Evolutionary conservation across 78 protist genomes (phyloP), one percentile per base, ranked within the genome.

Genomic region (Dictyostelium firmibasis): DNA sequence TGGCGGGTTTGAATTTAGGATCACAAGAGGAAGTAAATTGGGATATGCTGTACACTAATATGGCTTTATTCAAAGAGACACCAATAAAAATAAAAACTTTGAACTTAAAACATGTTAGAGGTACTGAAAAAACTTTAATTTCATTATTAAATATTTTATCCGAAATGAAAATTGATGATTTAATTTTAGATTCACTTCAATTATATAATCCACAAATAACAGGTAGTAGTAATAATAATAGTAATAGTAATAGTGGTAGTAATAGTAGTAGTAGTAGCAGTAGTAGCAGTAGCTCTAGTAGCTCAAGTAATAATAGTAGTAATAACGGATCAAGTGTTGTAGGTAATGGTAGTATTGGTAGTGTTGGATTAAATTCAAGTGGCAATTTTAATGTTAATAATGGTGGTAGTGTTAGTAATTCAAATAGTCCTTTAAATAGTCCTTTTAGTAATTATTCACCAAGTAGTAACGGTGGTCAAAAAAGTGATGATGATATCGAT

Each of bases 131-230:
- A 36, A 75, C 88, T 11, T 41, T 81, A 16, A 67, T 89, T 43
- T 4, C 72, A 44, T 79, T 89, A 29, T 60, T 89, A 13, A 81
- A 78, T 38, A 35, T 35, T 5, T 62, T 89, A 16, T 20, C 87
- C 9, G 94, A 89, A 13, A 89, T 89, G 35, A 89, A 89, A 70
- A 75, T 89, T 2, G 53, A 89, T 23, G 83, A 81, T 13, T 70
- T 89, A 27, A 69, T 25, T 27, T 50, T 89, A 29, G 94, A 89
- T 43, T 29, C 53, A 18, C 18, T 89, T 14, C 75, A 29, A 82
- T 20, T 82, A 18, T 38, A 33, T 82, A 82, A 57, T 35, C 41
- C 53, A 5, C 86, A 23, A 29, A 23, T 20, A 27, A 13, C 75
- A 25, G 31, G 67, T 47, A 18, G 47, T 35, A 83, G 35, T 83